Percentiles rank a stretch among this genome's conserved stretches.
These are phyloP conservation scores for Neckera pumila DNA, from an alignment of 225 moss, liverwort and hornwort genomes.

Conservation along the genomic window DNA sequence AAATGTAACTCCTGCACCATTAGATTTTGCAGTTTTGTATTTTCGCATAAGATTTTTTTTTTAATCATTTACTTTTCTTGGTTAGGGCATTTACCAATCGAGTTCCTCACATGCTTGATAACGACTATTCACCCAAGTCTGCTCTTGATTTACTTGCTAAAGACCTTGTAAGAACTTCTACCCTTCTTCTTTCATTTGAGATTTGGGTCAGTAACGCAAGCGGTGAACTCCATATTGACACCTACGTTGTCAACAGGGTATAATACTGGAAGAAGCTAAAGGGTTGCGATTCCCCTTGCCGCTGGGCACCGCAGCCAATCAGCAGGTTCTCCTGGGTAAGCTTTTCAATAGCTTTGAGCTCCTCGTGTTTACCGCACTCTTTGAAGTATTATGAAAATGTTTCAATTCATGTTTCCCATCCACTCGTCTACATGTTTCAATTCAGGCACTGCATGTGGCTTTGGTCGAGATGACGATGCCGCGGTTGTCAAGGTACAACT, in stretches of 20 bases:
- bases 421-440: not conserved
- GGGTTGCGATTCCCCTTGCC: slow-evolving; percentile 68
- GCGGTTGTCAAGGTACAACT: slow-evolving; percentile 68
- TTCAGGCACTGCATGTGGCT: slow-evolving; percentile 72
- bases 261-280: slow-evolving; percentile 68
- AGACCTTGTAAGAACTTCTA: slow-evolving; percentile 54
- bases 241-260: slow-evolving; percentile 24
- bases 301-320: slow-evolving; percentile 66
- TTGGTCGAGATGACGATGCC: slow-evolving; percentile 60
- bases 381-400: not conserved
- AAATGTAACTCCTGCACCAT: not conserved
- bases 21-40: not conserved
- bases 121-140: slow-evolving; percentile 38
- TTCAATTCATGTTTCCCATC: not conserved
- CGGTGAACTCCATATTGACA: not conserved
- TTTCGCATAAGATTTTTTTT: not conserved
- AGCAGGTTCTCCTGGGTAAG: slow-evolving; percentile 68
- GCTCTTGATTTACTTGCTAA: slow-evolving; percentile 61
- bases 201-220: not conserved
- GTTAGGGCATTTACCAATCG: slow-evolving; percentile 68
- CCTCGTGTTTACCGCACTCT: not conserved
- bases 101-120: slow-evolving; percentile 80
- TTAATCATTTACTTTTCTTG: not conserved
- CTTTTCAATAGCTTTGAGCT: not conserved
- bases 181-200: not conserved